These are phyloP conservation scores for Agrocybe pediades DNA, from an alignment of 768 basidiomycete genomes.

Conservation along the genomic window DNA sequence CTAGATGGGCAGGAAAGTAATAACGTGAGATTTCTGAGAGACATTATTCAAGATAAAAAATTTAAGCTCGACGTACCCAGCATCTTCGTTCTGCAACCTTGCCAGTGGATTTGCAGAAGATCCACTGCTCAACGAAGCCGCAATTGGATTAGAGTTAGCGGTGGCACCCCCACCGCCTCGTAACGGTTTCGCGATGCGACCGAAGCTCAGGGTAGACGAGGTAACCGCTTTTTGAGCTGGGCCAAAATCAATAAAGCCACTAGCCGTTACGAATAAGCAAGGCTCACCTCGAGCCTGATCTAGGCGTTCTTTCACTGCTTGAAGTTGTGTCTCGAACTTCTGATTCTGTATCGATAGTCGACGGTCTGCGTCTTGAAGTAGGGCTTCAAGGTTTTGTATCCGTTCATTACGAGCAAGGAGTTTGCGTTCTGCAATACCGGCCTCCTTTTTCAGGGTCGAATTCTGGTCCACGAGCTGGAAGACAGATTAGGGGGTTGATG, in stretches of 20 bases:
- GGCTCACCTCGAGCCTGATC: slow-evolving; percentile 88
- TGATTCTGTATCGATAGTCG: slow-evolving; percentile 90
- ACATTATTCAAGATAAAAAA: slow-evolving; percentile 11
- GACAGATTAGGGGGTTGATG: slow-evolving; percentile 15
- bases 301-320: slow-evolving; percentile 88
- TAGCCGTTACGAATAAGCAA: slow-evolving; percentile 2
- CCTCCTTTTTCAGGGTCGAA: slow-evolving; percentile 94
- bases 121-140: slow-evolving; percentile 44
- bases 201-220: slow-evolving; percentile 79
- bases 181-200: slow-evolving; percentile 95
- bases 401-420: slow-evolving; percentile 95
- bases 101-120: slow-evolving; percentile 65
- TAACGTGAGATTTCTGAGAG: slow-evolving; percentile 13
- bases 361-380: slow-evolving; percentile 93
- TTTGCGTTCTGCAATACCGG: slow-evolving; percentile 95
- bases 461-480: slow-evolving; percentile 96
- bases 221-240: slow-evolving; percentile 78
- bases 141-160: slow-evolving; percentile 37
- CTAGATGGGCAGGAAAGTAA: slow-evolving; percentile 27
- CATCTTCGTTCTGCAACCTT: slow-evolving; percentile 82
- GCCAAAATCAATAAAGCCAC: slow-evolving; percentile 10
- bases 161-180: slow-evolving; percentile 85
- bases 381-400: slow-evolving; percentile 92
- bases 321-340: slow-evolving; percentile 93
- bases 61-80: slow-evolving; percentile 48